Base-by-base conservation (phyloP, 768 basidiomycete genomes). In the Paxillus ammoniavirescens region DNA sequence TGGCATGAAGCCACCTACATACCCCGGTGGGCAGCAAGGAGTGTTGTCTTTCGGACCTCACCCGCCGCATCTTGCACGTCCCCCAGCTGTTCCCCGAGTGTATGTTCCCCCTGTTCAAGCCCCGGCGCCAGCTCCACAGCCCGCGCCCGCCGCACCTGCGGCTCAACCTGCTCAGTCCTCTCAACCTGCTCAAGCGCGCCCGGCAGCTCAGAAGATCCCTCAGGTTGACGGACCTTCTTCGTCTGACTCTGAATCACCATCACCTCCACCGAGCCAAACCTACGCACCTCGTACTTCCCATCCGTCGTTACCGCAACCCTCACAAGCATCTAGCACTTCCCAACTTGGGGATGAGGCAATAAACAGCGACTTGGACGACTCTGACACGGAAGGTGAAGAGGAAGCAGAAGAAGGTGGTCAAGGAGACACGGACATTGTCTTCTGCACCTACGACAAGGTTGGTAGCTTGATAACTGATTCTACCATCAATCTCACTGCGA, bases 391-490 rank as follows among this genome's bases (percentile, higher is more conserved):
- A 48, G 83, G 81, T 12, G 93, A 92, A 56, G 89, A 89, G 42
- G 93, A 93, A 10, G 82, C 83, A 0, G 91, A 91, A 44, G 90
- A 90, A 47, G 88, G 83, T 5, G 81, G 79, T 0, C 80, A 80
- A 28, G 84, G 82, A 8, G 86, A 93, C 54, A 84, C 83, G 1
- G 97, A 99, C 67, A 93, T 98, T 44, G 93, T 98, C 21, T 96
- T 98, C 65, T 98, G 97, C 70, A 94, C 95, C 7, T 98, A 97
- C 67, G 97, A 99, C 69, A 98, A 98, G 85, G 96, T 93, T 52
- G 38, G 77, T 57, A 10, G 17, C 18, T 31, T 52, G 23, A 23
- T 48, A 10, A 28, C 52, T n/a, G 57, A 33, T 42, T 49, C 31
- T 47, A 10, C 41, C 2, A 2, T 23, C 17, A 36, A 31, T 46